These are phyloP conservation scores for Naganishia liquefaciens DNA, from an alignment of 1,284 basidiomycete genomes.

Conservation along the genomic window DNA sequence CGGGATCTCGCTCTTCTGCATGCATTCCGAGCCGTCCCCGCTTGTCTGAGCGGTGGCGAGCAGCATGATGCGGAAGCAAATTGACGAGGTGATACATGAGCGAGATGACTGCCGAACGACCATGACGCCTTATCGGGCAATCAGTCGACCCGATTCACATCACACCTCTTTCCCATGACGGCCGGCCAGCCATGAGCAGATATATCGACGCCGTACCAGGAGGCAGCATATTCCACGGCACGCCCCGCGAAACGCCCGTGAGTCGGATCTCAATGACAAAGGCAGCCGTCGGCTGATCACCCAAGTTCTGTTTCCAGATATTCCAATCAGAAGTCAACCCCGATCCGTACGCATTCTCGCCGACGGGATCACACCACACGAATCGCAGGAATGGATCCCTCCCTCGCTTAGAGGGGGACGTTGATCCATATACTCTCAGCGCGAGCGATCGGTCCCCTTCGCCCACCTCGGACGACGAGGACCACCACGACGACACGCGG, in stretches of 20 bases:
- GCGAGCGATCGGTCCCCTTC: conserved; percentile 5
- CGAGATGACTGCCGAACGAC: neutral
- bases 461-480: neutral
- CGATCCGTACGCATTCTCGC: conserved; percentile 27
- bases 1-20: too few species aligned
- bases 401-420: neutral
- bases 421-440: conserved; percentile 17
- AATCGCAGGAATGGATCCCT: neutral
- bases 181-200: neutral
- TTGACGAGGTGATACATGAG: neutral
- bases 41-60: too few species aligned
- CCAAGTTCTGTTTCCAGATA: conserved; percentile 5
- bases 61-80: neutral
- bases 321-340: conserved; percentile 31
- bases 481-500: neutral
- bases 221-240: neutral
- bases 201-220: too few species aligned
- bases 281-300: neutral
- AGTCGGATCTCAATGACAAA: neutral
- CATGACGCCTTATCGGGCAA: too few species aligned
- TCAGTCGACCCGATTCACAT: too few species aligned
- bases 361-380: conserved; percentile 1
- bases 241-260: conserved; percentile 22
- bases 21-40: too few species aligned
- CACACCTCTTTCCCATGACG: neutral